Percentiles rank a stretch among this genome's conserved stretches.
These are phyloP conservation scores for Auxenochlorella pyrenoidosa DNA, from an alignment of 139 green algal genomes.

Conservation along the genomic window DNA sequence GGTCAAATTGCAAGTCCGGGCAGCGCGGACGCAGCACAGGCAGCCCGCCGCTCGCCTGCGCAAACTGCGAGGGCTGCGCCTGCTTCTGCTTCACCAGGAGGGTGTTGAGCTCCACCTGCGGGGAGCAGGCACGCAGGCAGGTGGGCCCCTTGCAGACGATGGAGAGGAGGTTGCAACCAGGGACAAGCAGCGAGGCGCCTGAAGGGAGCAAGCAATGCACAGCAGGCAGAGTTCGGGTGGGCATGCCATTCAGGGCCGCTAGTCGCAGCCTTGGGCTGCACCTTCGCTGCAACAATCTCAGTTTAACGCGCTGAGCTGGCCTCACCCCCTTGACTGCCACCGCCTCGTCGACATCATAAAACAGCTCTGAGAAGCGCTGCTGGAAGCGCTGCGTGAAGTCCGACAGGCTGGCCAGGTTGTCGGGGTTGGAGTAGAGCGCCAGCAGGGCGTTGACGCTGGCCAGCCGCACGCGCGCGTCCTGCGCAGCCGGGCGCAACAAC, in stretches of 20 bases:
- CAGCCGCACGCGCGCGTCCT: conserved; percentile 68
- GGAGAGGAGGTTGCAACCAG: too few species aligned
- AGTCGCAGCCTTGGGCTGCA: too few species aligned
- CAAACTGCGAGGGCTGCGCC: conserved; percentile 36
- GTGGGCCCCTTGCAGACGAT: too few species aligned
- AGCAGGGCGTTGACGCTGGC: conserved; percentile 62
- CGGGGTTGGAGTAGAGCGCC: conserved; percentile 66
- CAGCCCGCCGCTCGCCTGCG: neutral
- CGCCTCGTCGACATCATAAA: conserved; percentile 81
- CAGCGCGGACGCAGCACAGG: too few species aligned
- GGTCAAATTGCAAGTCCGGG: too few species aligned
- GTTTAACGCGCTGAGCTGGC: too few species aligned
- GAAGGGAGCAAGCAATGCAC: too few species aligned
- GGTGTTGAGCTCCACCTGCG: conserved; percentile 62
- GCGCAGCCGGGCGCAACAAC: neutral
- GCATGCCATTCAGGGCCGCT: too few species aligned
- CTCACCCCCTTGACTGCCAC: conserved; percentile 82
- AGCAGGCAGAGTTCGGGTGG: too few species aligned
- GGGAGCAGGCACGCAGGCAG: neutral
- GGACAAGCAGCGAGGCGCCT: too few species aligned
- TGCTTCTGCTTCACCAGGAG: conserved; percentile 60
- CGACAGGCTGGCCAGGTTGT: conserved; percentile 68
- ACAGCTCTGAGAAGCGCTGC: conserved; percentile 83
- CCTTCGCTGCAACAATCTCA: too few species aligned
- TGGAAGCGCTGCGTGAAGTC: conserved; percentile 86